Base-by-base conservation (phyloP, 2,329 filamentous ascomycete species). In the Sarocladium kiliense region DNA sequence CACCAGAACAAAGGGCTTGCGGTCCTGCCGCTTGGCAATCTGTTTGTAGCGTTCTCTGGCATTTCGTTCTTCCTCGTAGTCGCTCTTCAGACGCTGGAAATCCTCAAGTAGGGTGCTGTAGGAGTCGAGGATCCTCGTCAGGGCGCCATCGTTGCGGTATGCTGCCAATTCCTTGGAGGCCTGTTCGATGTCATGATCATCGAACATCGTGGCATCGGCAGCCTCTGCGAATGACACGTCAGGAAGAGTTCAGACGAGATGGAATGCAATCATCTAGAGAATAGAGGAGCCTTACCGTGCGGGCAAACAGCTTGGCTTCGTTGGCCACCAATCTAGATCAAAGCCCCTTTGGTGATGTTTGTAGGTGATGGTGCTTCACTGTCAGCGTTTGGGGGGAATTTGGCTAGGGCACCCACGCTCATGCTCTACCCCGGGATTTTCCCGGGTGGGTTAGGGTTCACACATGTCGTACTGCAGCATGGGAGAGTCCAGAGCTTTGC, bases 1-100 rank as follows among this genome's bases (percentile, higher is more conserved):
- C 6, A 86, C 77, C 2, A 86, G 71, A 1, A 81, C 80, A 60
- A 85, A 86, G 0, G 81, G 77, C 58, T 80, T 80, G 19, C 77
- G 75, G 23, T 80, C 75, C 59, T 75, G 70, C 12, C 71, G 72
- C 53, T 72, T 71, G 4, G 76, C 75, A 55, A 78, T 64, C 60
- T 77, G 74, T 62, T 83, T 82, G 69, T 82, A 83, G 41, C 74
- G 75, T 57, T 82, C 79, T 3, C 78, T 69, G 0, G 72, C 67
- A 50, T 79, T 77, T 39, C 77, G 74, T 58, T 79, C 78, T 58
- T 83, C 77, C 59, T 84, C 80, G 54, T 78, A 81, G 58, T 83
- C 78, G 58, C 74, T 80, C 62, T 79, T 82, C 27, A 85, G 69
- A 0, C 72, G 70, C 56, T 72, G 78, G 66, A 85, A 84, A 56